Evolutionary conservation across 116 monocot genomes (phyloP).

Genomic region (Papilionanthe hybrid): DNA sequence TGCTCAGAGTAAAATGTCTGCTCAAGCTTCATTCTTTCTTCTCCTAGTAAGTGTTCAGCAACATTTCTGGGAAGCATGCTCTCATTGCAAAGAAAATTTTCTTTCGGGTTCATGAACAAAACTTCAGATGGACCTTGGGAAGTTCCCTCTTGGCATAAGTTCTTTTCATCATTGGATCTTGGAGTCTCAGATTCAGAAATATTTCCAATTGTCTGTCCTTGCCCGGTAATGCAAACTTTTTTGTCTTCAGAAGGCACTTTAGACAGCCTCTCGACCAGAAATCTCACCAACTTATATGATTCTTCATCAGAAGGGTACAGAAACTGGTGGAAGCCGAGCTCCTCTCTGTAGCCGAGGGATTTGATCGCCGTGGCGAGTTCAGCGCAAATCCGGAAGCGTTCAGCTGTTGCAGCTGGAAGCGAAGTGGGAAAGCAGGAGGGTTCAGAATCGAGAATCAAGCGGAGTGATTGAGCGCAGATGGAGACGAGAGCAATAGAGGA

Average conservation of each 20-base stretch:
- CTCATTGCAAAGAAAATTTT: slow-evolving; percentile 12
- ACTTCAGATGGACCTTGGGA: neutral
- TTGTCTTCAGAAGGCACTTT: slow-evolving; percentile 11
- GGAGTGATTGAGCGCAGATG: slow-evolving; percentile 23
- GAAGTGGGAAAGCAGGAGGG: slow-evolving; percentile 22
- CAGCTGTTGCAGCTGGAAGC: slow-evolving; percentile 22
- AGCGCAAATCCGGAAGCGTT: slow-evolving; percentile 27
- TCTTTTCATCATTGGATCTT: slow-evolving; percentile 2
- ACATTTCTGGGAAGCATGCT: neutral
- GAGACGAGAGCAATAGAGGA: slow-evolving; percentile 22
- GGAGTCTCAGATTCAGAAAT: neutral
- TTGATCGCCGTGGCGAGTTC: slow-evolving; percentile 21
- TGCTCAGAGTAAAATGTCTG: slow-evolving; percentile 5
- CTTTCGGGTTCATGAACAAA: slow-evolving; percentile 7
- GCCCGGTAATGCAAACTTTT: neutral
- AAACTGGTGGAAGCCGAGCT: slow-evolving; percentile 36
- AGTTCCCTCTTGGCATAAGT: slow-evolving; percentile 1
- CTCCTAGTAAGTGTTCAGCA: no score
- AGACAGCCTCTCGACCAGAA: slow-evolving; percentile 30
- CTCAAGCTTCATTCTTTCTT: neutral
- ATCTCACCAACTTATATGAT: slow-evolving; percentile 32
- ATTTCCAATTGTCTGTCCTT: neutral
- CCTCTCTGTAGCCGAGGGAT: slow-evolving; percentile 14
- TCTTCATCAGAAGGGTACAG: slow-evolving; percentile 38
- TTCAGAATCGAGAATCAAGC: slow-evolving; percentile 15